phyloP scores from a whole-genome alignment of 495 filamentous ascomycete species.

The Aspergillus ostianus region DNA sequence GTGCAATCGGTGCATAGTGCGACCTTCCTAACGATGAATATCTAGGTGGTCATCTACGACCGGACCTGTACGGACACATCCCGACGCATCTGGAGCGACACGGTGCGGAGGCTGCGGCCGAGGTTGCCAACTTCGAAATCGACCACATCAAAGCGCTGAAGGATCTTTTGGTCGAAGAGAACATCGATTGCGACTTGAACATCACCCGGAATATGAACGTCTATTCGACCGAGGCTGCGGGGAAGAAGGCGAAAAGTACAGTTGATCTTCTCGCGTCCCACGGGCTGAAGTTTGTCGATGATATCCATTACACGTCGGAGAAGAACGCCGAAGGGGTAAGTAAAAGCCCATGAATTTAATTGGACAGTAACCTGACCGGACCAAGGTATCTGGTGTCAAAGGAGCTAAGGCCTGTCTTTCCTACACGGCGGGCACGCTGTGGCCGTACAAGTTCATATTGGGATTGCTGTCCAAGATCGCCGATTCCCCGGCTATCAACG shows the following conservation, averaged over 20 bases:
- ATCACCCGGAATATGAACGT: constrained; percentile 38
- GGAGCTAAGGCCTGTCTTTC: constrained; percentile 34
- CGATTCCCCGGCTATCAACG: constrained; percentile 46
- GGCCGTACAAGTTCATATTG: constrained; percentile 63
- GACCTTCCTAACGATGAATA: background rate
- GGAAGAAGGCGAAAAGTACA: constrained; percentile 22
- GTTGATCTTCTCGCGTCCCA: constrained; percentile 26
- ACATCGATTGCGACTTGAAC: constrained; percentile 44
- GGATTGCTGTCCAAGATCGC: constrained; percentile 56
- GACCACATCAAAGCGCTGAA: constrained; percentile 33
- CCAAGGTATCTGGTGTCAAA: constrained; percentile 32
- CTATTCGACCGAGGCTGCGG: constrained; percentile 27
- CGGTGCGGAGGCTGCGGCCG: constrained; percentile 28
- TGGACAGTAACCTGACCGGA: background rate
- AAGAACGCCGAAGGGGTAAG: constrained; percentile 29
- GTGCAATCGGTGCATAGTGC: background rate
- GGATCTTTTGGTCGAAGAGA: constrained; percentile 29
- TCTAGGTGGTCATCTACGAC: constrained; percentile 39
- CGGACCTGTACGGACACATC: constrained; percentile 33
- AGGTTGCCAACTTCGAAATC: constrained; percentile 32
- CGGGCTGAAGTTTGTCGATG: constrained; percentile 26
- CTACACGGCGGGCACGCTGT: constrained; percentile 57
- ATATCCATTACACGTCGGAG: constrained; percentile 26
- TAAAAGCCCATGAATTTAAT: background rate
- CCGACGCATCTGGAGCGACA: constrained; percentile 26